These are phyloP conservation scores for Coemansia sp. DNA, from an alignment of 192 early-diverging fungal species.

Conservation along the genomic window DNA sequence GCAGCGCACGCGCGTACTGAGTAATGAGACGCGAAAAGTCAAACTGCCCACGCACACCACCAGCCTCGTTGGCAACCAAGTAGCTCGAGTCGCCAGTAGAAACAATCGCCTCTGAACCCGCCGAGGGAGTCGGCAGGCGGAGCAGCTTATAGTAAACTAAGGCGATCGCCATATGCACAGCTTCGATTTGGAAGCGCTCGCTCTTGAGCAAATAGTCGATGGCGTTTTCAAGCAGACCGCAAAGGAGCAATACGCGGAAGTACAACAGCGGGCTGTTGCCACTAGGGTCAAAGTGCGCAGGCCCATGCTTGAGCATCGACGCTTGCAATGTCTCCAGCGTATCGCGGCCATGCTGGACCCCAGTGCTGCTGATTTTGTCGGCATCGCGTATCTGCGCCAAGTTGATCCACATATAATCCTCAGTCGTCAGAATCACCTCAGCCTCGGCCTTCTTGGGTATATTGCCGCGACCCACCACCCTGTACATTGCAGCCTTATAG, in stretches of 20 bases:
- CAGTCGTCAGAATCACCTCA: conserved; percentile 74
- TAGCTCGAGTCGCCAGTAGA: conserved; percentile 26
- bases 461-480: conserved; percentile 89
- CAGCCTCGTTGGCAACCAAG: conserved; percentile 14
- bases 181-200: conserved; percentile 72
- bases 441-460: conserved; percentile 65
- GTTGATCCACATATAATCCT: conserved; percentile 95
- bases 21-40: conserved; percentile 38
- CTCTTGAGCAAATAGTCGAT: conserved; percentile 70
- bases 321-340: conserved; percentile 68
- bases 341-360: conserved; percentile 13
- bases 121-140: conserved; percentile 59
- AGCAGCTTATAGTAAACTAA: conserved; percentile 81
- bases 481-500: conserved; percentile 91
- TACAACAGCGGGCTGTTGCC: conserved; percentile 74
- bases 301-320: conserved; percentile 68
- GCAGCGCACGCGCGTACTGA: conserved; percentile 46
- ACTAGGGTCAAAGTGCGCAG: conserved; percentile 70
- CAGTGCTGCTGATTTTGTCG: conserved; percentile 57
- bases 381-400: conserved; percentile 67
- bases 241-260: conserved; percentile 80
- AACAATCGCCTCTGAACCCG: neutral
- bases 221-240: conserved; percentile 92
- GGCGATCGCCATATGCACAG: conserved; percentile 88
- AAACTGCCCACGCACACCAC: conserved; percentile 12